Percentiles rank a stretch among this genome's conserved stretches.
These are phyloP conservation scores for Berkeleyomyces rouxiae DNA, from an alignment of 2,329 filamentous ascomycete species.

Conservation along the genomic window DNA sequence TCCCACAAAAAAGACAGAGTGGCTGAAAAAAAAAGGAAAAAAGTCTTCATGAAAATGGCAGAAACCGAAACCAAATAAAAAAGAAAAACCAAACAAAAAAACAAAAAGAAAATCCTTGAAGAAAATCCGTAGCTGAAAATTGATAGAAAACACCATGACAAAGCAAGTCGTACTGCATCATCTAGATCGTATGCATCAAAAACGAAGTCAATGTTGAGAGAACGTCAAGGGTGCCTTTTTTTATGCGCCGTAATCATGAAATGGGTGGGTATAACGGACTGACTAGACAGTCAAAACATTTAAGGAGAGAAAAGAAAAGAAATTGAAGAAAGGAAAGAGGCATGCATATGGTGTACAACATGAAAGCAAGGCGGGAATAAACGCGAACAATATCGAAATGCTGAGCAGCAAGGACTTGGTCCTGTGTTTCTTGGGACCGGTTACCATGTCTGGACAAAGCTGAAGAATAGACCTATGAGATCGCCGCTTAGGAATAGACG, in stretches of 20 bases:
- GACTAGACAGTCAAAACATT: neutral
- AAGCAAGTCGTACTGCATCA: neutral
- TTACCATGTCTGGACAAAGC: no score
- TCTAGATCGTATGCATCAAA: neutral
- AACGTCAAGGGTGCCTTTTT: neutral
- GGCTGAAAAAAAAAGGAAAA: neutral
- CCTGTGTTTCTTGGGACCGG: no score
- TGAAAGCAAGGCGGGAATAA: neutral
- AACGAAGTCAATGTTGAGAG: neutral
- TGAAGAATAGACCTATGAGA: no score
- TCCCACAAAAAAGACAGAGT: neutral
- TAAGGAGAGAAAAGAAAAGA: conserved; percentile 5
- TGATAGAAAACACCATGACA: neutral
- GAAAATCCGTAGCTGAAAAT: neutral
- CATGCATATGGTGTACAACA: neutral
- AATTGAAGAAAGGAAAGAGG: neutral
- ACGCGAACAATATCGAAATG: no score
- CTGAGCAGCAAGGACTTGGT: no score
- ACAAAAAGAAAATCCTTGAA: neutral
- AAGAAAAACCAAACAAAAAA: neutral
- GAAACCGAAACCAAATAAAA: neutral
- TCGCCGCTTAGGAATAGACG: no score
- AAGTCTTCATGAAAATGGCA: neutral
- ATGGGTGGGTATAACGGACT: conserved; percentile 2
- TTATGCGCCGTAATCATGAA: conserved; percentile 1